Conservation (phyloP, 78 protist genomes). For the Speleostelium caveatum region DNA sequence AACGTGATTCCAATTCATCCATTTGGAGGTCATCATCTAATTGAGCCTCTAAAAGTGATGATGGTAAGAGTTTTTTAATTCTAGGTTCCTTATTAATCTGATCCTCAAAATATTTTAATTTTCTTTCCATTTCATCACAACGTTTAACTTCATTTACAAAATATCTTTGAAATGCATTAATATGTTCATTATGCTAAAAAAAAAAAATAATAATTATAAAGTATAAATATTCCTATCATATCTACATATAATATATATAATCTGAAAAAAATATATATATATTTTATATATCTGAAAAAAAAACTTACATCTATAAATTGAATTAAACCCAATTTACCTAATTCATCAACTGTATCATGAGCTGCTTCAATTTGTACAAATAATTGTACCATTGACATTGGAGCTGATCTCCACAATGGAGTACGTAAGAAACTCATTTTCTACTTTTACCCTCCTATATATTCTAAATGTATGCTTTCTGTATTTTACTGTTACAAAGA, state of each 20-base stretch:
- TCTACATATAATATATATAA: not conserved
- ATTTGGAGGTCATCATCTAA: conserved; percentile 41
- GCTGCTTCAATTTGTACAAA: conserved; percentile 91
- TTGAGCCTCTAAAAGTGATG: not conserved
- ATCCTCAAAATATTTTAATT: conserved; percentile 83
- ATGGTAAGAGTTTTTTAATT: conserved; percentile 18
- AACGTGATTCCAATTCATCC: conserved; percentile 81
- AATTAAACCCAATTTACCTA: conserved; percentile 86
- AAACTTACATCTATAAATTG: conserved; percentile 86
- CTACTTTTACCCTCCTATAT: not conserved
- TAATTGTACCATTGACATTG: conserved; percentile 90
- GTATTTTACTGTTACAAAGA: no score
- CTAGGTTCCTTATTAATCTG: conserved; percentile 41
- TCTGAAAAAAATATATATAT: no score
- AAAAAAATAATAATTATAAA: not conserved
- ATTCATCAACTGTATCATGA: conserved; percentile 88
- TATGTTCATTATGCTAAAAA: conserved; percentile 85
- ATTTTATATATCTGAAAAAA: not conserved
- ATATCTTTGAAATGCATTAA: conserved; percentile 89
- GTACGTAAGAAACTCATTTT: conserved; percentile 20
- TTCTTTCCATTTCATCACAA: conserved; percentile 95
- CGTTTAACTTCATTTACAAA: conserved; percentile 92
- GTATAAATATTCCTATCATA: not conserved
- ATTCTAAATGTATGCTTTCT: no score
- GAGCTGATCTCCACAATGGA: conserved; percentile 82